Base-by-base conservation (phyloP, 495 filamentous ascomycete species). In the Penicillium bialowiezense region DNA sequence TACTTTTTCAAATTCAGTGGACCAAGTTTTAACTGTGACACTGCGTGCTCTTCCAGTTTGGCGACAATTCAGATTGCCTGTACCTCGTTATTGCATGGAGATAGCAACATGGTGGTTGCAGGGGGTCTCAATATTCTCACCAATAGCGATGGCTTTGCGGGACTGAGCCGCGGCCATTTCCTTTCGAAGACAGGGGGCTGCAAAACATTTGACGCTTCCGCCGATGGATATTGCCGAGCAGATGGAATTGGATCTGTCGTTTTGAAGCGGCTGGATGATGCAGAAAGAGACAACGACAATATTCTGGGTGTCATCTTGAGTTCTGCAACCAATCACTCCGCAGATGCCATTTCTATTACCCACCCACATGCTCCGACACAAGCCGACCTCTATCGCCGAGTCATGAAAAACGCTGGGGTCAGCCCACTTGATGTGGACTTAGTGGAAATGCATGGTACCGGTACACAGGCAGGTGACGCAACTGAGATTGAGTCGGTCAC, bases 81-180 rank as follows among this genome's bases (percentile, higher is more conserved):
- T 66, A 80, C 79, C 5, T 72, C 87, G 0, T 71, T 90, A 5
- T 83, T 81, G 73, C 72, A 74, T 2, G 79, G 82, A 23, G 85
- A 89, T 54, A 83, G 81, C 52, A 81, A 90, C 56, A 86, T 84
- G 29, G 87, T 84, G 7, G 73, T 87, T 15, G 87, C 84, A 40
- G 88, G 88, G 41, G 88, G 88, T 49, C 72, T 83, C 20, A 89
- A 84, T 41, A 54, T 74, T 33, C 67, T 88, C 63, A 88, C 81
- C n/a, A 86, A 84, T 55, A 75, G 85, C 5, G 85, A 89, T 63
- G 80, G 79, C 69, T 87, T 84, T 63, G 71, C 84, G 7, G 86
- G 85, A 31, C 76, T 91, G 6, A 80, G 78, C 56, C 73, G 80
- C 48, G 85, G 82, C 3, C 80, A 88, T 59, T 89, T 90, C 68